Percentiles rank a stretch among this genome's conserved stretches.
Evolutionary conservation across 2,329 filamentous ascomycete genomes (phyloP).

Genomic region (Didymella arachidicola): DNA sequence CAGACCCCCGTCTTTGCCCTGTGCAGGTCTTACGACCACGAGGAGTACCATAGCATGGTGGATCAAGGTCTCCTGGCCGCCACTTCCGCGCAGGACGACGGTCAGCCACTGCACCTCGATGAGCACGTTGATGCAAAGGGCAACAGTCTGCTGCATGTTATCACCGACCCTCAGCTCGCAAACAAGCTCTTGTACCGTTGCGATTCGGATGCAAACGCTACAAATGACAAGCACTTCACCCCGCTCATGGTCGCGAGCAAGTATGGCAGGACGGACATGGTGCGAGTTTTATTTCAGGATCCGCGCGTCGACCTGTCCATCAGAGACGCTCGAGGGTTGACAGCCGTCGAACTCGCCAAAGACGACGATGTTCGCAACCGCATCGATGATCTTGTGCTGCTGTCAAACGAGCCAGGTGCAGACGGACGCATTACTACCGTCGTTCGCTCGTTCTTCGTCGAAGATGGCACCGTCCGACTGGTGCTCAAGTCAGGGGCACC

Average conservation of each 20-base stretch:
- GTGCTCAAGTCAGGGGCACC: constrained; percentile 94
- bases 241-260: constrained; percentile 98
- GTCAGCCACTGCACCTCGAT: constrained; percentile 82
- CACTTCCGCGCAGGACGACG: constrained; percentile 76
- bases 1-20: constrained; percentile 97
- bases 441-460: constrained; percentile 94
- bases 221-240: constrained; percentile 94
- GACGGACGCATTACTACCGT: constrained; percentile 90
- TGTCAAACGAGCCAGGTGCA: constrained; percentile 69
- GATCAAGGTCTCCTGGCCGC: constrained; percentile 79
- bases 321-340: constrained; percentile 85
- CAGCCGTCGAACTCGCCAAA: constrained; percentile 94
- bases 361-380: constrained; percentile 97
- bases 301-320: constrained; percentile 84
- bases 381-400: constrained; percentile 90
- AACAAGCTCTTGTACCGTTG: constrained; percentile 78
- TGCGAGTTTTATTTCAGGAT: constrained; percentile 85
- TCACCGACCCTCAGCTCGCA: constrained; percentile 83
- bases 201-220: constrained; percentile 95
- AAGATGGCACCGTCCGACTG: constrained; percentile 91
- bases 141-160: constrained; percentile 94
- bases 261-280: constrained; percentile 93
- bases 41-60: constrained; percentile 87
- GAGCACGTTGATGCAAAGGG: constrained; percentile 92
- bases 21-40: constrained; percentile 93